Percentiles rank a stretch among this genome's conserved stretches.
These are phyloP conservation scores for Friedmanniomyces simplex DNA, from an alignment of 495 filamentous ascomycete genomes.

Conservation along the genomic window DNA sequence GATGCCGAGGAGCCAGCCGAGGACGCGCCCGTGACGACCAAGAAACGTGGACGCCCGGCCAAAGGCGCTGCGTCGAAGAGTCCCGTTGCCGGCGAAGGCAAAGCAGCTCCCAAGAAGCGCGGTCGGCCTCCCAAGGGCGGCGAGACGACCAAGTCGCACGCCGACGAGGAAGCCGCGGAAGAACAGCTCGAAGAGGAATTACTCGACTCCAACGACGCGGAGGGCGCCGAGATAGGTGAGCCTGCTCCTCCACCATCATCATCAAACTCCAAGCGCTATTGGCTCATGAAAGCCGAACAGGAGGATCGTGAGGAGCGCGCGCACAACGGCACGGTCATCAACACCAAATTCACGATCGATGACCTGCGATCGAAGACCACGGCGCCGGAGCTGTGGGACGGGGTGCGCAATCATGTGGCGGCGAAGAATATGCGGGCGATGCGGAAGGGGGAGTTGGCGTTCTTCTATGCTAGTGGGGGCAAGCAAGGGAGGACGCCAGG, in stretches of 20 bases:
- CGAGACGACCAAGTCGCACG: slow-evolving; percentile 14
- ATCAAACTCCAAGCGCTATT: slow-evolving; percentile 40
- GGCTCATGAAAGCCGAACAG: slow-evolving; percentile 95
- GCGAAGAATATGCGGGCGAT: slow-evolving; percentile 82
- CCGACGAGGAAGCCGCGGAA: slow-evolving; percentile 14
- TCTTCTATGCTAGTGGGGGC: slow-evolving; percentile 97
- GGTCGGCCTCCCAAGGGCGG: slow-evolving; percentile 17
- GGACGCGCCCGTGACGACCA: background rate
- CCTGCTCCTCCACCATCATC: background rate
- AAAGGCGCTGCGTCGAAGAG: slow-evolving; percentile 1
- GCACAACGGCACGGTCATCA: slow-evolving; percentile 51
- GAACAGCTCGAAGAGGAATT: slow-evolving; percentile 16
- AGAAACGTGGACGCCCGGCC: slow-evolving; percentile 12
- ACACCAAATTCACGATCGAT: slow-evolving; percentile 73
- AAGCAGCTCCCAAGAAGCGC: slow-evolving; percentile 11
- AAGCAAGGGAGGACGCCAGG: slow-evolving; percentile 57
- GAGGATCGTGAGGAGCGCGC: slow-evolving; percentile 77
- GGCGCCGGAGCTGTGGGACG: slow-evolving; percentile 82
- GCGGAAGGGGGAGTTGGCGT: slow-evolving; percentile 83
- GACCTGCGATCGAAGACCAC: slow-evolving; percentile 61
- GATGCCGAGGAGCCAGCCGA: background rate
- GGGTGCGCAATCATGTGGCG: slow-evolving; percentile 53
- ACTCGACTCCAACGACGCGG: slow-evolving; percentile 4
- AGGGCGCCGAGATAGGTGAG: background rate
- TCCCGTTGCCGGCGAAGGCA: background rate